These are phyloP conservation scores for Abelmoschus esculentus DNA, from an alignment of 345 rosid genomes.

Conservation along the genomic window DNA sequence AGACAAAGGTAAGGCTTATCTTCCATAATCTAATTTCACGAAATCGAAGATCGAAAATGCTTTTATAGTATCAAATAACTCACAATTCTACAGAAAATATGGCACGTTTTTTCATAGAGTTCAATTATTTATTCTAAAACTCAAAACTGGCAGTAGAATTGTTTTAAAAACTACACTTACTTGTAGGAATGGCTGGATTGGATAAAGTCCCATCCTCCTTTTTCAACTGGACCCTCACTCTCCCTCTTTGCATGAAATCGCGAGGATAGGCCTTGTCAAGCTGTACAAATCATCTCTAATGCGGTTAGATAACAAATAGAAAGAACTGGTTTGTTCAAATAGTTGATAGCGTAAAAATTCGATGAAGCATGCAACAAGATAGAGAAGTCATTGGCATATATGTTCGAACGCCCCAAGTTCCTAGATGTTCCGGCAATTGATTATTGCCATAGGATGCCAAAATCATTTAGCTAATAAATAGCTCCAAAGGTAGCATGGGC, in stretches of 20 bases:
- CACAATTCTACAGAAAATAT: background rate
- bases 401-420: background rate
- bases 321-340: background rate
- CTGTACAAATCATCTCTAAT: constrained; percentile 21
- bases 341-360: background rate
- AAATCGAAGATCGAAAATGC: background rate
- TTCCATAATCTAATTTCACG: background rate
- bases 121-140: background rate
- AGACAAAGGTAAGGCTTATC: background rate
- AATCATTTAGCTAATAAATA: background rate
- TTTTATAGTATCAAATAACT: background rate
- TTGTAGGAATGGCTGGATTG: constrained; percentile 74
- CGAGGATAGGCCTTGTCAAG: constrained; percentile 90
- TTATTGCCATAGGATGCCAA: background rate
- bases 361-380: background rate
- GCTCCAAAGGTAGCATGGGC: background rate
- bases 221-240: constrained; percentile 75
- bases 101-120: background rate
- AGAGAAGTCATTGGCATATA: background rate
- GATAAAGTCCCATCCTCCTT: constrained; percentile 71
- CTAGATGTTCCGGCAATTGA: background rate
- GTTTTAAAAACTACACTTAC: constrained; percentile 34
- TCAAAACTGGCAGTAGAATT: background rate
- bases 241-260: constrained; percentile 89
- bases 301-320: background rate